These are phyloP conservation scores for Pseudocercospora cruenta DNA, from an alignment of 2,329 filamentous ascomycete species.

Conservation along the genomic window DNA sequence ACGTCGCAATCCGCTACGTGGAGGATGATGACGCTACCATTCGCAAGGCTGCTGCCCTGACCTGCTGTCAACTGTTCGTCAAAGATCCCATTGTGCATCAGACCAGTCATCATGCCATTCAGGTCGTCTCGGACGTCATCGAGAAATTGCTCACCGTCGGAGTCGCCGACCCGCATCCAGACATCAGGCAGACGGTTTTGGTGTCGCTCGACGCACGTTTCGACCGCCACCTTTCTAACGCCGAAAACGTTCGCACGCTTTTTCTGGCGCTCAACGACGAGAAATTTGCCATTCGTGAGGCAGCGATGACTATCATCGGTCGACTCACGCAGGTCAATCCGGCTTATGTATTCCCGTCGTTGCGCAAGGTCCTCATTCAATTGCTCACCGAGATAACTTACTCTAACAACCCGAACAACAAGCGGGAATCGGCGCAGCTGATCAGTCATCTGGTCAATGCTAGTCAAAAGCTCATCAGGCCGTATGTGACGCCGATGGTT, in stretches of 20 bases:
- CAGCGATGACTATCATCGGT: slow-evolving; percentile 93
- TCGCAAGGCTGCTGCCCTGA: slow-evolving; percentile 89
- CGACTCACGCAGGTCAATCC: slow-evolving; percentile 89
- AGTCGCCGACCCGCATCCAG: slow-evolving; percentile 84
- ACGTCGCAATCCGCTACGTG: slow-evolving; percentile 97
- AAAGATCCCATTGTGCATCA: slow-evolving; percentile 97
- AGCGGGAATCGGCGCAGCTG: slow-evolving; percentile 93
- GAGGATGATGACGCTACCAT: slow-evolving; percentile 95
- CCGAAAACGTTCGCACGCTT: slow-evolving; percentile 92
- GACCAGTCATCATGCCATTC: slow-evolving; percentile 93
- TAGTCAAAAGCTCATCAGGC: slow-evolving; percentile 88
- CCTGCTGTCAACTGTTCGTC: slow-evolving; percentile 96
- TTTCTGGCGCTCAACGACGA: slow-evolving; percentile 97
- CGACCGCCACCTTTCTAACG: slow-evolving; percentile 93
- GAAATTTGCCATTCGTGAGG: slow-evolving; percentile 87
- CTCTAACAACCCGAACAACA: slow-evolving; percentile 89
- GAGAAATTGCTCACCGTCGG: slow-evolving; percentile 94
- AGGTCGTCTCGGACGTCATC: slow-evolving; percentile 97
- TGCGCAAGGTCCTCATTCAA: slow-evolving; percentile 94
- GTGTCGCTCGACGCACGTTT: slow-evolving; percentile 90
- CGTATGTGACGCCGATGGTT: slow-evolving; percentile 96
- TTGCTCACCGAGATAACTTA: slow-evolving; percentile 96
- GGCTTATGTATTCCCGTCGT: slow-evolving; percentile 93
- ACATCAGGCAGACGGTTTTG: slow-evolving; percentile 86
- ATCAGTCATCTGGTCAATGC: slow-evolving; percentile 92